Evolutionary conservation across 371 early-diverging fungal genomes (phyloP).

Genomic region (Actinomortierella ambigua): DNA sequence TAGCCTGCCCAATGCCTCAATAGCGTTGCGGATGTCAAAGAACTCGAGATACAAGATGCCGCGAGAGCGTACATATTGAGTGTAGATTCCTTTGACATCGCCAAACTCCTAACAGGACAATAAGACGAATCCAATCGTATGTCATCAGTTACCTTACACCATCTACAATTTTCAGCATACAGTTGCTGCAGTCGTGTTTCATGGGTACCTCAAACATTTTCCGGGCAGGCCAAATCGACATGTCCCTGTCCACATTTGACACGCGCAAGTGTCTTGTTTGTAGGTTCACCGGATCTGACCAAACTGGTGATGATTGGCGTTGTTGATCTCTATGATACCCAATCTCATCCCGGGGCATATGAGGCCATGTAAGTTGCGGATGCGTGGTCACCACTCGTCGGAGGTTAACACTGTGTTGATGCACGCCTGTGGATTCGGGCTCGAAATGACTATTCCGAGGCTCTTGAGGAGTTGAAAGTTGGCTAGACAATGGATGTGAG

Average conservation of each 20-base stretch:
- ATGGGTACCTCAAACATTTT: constrained; percentile 31
- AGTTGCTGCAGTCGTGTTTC: no score
- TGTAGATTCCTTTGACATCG: constrained; percentile 28
- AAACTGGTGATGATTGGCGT: background rate
- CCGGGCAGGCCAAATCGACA: constrained; percentile 26
- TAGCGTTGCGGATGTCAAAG: constrained; percentile 39
- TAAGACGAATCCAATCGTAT: no score
- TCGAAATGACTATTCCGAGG: no score
- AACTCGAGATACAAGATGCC: constrained; percentile 29
- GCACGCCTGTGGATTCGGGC: no score
- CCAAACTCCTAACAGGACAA: constrained; percentile 24
- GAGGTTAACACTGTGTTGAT: no score
- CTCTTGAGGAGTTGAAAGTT: no score
- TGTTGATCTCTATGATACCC: background rate
- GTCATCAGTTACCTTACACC: no score
- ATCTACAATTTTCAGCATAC: no score
- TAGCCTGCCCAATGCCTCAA: constrained; percentile 13
- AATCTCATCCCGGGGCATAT: no score
- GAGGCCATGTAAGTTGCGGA: no score
- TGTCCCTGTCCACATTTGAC: constrained; percentile 14
- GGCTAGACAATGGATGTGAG: no score
- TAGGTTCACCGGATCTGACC: background rate
- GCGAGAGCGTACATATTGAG: constrained; percentile 16
- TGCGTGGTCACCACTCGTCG: no score
- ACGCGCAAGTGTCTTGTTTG: constrained; percentile 30